A percentile compares a stretch with the other conserved stretches of the same genome.
Conservation (phyloP, 176 grass and related monocot species). For the barley (Hordeum vulgare) region MorexV3_pseudomolecules_assembly NC_058523.1:555457163-555457662, state of each 20-base stretch:
- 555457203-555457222: not conserved
- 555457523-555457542: rapidly evolving
- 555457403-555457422: not conserved
- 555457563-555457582: not conserved
- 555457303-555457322: not conserved
- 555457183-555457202: not conserved
- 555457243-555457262: not conserved
- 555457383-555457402: not conserved
- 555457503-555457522: not conserved
- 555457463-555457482: not conserved
- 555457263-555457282: not conserved
- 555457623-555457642: not conserved
- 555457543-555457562: not conserved
- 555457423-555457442: not conserved
- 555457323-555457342: not conserved
- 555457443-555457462: slow-evolving; percentile 1
- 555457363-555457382: slow-evolving; percentile 10
- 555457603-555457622: not conserved
- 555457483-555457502: rapidly evolving
- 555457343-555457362: not conserved
- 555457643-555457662: not conserved
- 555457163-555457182: not conserved
- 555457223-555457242: not conserved
- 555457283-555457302: not conserved
- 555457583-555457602: not conserved